Evolutionary conservation across 2,329 filamentous ascomycete genomes (phyloP), one percentile per base, ranked within the genome.

Genomic region (Ceratocystis huliohia): DNA sequence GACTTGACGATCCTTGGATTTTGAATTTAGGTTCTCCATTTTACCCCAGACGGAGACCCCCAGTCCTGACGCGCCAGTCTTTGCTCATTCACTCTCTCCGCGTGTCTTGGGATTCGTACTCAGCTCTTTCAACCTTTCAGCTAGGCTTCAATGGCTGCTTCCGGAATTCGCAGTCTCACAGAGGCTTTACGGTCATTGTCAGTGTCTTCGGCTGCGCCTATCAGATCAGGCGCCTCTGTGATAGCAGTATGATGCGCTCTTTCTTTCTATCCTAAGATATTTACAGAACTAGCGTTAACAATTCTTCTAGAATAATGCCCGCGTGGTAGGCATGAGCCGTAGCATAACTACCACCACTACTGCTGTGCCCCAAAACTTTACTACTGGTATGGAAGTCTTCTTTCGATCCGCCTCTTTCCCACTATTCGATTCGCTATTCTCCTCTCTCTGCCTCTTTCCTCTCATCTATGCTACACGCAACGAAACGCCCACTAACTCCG

Each of bases 261-360:
- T 59, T n/a, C 33, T 30, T 15, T 41, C 4, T 41, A 13, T 15
- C 10, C 10, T 13, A 0, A 41, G 37, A 4, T 15, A 41, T 41
- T 15, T 41, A 10, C 13, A 4, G 37, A 15, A 4, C 15, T 41
- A 13, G 37, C 4, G 25, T 28, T 59, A 59, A 59, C 56, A 53
- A 5, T 37, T 10, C 56, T 59, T 30, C 56, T 59, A 59, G 56
- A 59, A 59, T 8, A 59, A 37, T 59, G 28, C 28, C 7, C 56
- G 56, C 28, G 5, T 59, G 5, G 56, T 8, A 5, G n/a, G 56
- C 28, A 22, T 59, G 15, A 37, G 5, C 63, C 78, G 83, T 67
- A 79, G 81, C 70, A 82, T 84, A 78, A 83, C 84, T 46, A 84
- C 84, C 64, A 80, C 81, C 67, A 74, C 77, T 8, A 73, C 78